Evolutionary conservation across 352 stramenopile genomes (phyloP).

Genomic region (Pythium aristosporum): DNA sequence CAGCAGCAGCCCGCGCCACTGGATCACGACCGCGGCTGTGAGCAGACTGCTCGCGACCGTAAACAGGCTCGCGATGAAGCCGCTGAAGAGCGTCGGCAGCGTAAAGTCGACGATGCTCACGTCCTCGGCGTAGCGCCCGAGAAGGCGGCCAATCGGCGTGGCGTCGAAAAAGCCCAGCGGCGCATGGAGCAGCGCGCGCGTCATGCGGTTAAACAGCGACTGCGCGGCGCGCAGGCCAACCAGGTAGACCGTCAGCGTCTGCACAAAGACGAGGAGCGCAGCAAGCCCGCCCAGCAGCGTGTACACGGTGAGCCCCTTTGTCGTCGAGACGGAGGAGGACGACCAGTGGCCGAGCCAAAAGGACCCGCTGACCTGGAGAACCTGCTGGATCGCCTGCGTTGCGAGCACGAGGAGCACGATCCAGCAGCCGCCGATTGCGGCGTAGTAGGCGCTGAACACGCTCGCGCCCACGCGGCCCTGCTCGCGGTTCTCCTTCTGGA

Average conservation of each 20-base stretch:
- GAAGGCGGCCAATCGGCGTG: conserved; percentile 78
- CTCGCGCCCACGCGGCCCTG: conserved; percentile 33
- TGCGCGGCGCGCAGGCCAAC: conserved; percentile 32
- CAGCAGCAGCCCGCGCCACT: conserved; percentile 68
- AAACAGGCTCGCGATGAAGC: conserved; percentile 54
- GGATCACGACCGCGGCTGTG: conserved; percentile 75
- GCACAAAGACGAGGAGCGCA: conserved; percentile 32
- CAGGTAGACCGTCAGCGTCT: conserved; percentile 24
- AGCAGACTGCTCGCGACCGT: conserved; percentile 58
- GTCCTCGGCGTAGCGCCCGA: conserved; percentile 85
- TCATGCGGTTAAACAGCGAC: conserved; percentile 78
- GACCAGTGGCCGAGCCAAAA: conserved; percentile 29
- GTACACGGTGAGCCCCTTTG: conserved; percentile 23
- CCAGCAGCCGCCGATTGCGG: conserved; percentile 31
- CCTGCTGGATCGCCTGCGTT: conserved; percentile 32
- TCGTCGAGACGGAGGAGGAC: conserved; percentile 11
- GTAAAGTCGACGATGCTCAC: conserved; percentile 87
- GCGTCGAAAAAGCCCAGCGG: conserved; percentile 89
- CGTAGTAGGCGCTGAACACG: conserved; percentile 45
- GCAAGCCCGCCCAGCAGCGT: conserved; percentile 12
- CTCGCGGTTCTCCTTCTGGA: conserved; percentile 33
- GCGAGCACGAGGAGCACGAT: conserved; percentile 20
- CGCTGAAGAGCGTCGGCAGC: conserved; percentile 29
- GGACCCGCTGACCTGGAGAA: conserved; percentile 21
- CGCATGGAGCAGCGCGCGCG: conserved; percentile 64